Percentiles rank a stretch among this genome's conserved stretches.
Conservation (phyloP, 192 early-diverging fungal genomes). For the Glomus cerebriforme region DNA sequence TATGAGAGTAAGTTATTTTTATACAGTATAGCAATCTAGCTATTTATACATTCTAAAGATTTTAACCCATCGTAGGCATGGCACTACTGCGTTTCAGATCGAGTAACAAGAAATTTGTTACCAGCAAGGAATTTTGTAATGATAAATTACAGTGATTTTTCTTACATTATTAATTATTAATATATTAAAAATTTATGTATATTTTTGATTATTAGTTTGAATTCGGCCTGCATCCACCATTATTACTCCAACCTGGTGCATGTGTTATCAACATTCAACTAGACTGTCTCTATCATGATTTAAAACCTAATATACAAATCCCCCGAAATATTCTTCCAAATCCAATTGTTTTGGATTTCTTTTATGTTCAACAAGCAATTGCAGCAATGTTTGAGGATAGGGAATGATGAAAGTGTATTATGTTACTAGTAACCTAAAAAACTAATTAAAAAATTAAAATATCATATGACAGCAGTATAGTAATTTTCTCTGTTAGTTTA, state of each 20-base stretch:
- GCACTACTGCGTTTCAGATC: slow-evolving; percentile 4
- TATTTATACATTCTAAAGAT: slow-evolving; percentile 23
- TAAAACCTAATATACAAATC: neutral
- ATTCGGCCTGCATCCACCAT: no score
- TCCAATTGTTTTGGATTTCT: neutral
- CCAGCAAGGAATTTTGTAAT: slow-evolving; percentile 19
- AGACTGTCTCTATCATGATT: no score
- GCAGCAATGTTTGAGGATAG: no score
- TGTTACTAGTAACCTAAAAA: no score
- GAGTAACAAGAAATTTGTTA: neutral
- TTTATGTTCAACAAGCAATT: neutral
- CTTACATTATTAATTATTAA: slow-evolving; percentile 12
- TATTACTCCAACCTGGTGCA: no score
- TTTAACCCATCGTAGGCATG: slow-evolving; percentile 22
- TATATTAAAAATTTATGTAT: slow-evolving; percentile 2
- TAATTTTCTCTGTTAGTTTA: no score
- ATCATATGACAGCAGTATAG: no score
- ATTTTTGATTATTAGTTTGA: slow-evolving; percentile 8
- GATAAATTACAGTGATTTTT: slow-evolving; percentile 21
- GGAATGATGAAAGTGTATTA: no score
- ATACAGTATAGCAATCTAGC: slow-evolving; percentile 5
- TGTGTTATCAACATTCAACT: no score
- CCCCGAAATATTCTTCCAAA: neutral
- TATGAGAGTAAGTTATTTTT: slow-evolving; percentile 24
- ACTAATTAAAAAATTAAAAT: no score